phyloP scores from a whole-genome alignment of 805 yeast species.

The Tetrapisispora nanseiensis region DNA sequence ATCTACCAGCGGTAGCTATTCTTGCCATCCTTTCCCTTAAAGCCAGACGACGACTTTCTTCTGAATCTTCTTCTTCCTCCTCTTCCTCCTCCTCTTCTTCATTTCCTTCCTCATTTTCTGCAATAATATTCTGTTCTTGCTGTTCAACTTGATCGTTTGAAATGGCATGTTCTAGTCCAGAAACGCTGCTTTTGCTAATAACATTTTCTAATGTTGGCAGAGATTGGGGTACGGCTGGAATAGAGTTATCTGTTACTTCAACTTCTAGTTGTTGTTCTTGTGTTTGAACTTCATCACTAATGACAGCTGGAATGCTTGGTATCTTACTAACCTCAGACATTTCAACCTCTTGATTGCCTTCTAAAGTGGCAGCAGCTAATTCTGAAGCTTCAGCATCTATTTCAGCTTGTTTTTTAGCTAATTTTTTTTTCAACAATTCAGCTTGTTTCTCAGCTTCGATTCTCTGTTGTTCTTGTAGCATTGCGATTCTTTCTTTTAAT shows the following conservation, averaged over 20 bases:
- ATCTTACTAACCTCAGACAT: neutral
- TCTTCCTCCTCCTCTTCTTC: slow-evolving; percentile 42
- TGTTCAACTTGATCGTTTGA: slow-evolving; percentile 6
- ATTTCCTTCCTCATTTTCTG: slow-evolving; percentile 12
- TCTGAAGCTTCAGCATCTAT: neutral
- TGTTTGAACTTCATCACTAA: neutral
- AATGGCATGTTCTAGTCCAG: neutral
- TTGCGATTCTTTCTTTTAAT: slow-evolving; percentile 75
- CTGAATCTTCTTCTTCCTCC: slow-evolving; percentile 59
- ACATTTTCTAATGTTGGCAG: neutral
- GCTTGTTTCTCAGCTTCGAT: slow-evolving; percentile 71
- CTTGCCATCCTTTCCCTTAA: slow-evolving; percentile 94
- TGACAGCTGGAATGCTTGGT: neutral
- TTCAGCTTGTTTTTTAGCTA: slow-evolving; percentile 30
- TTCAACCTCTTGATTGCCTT: neutral
- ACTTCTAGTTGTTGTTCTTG: too few relatives aligned
- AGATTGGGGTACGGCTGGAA: neutral
- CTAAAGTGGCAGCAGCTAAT: neutral
- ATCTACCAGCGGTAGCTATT: slow-evolving; percentile 73
- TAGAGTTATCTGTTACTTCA: too few relatives aligned
- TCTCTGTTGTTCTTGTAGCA: slow-evolving; percentile 70
- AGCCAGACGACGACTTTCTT: slow-evolving; percentile 63
- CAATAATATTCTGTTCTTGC: slow-evolving; percentile 23
- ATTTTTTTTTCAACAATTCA: slow-evolving; percentile 43
- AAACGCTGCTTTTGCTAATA: neutral